Percentiles rank a stretch among this genome's conserved stretches.
Conservation (phyloP, 768 basidiomycete genomes). For the Xerocomellus amylosporus region DNA sequence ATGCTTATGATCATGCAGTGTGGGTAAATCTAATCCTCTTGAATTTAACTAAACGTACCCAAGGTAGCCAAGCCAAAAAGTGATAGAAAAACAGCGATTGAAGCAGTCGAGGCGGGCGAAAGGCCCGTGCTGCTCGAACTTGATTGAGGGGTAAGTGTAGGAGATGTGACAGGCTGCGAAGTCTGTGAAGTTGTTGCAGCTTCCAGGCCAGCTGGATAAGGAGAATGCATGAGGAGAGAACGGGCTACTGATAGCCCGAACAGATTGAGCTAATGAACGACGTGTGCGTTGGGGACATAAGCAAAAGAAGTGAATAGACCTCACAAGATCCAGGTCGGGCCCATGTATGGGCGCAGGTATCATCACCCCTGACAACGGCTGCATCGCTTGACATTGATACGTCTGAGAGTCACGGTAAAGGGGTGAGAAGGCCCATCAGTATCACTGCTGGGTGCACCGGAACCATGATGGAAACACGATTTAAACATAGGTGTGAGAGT, state of each 20-base stretch:
- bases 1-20: slow-evolving; percentile 5
- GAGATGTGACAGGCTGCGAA: neutral
- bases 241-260: neutral
- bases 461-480: neutral
- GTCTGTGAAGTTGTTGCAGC: slow-evolving; percentile 2
- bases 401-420: neutral
- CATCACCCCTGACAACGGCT: slow-evolving; percentile 17
- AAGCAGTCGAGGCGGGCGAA: slow-evolving; percentile 1
- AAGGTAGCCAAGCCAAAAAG: slow-evolving; percentile 22
- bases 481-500: too few species aligned
- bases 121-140: neutral
- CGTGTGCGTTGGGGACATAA: slow-evolving; percentile 2
- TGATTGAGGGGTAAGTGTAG: neutral
- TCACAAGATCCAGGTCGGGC: neutral
- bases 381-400: neutral
- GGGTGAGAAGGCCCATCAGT: too few species aligned
- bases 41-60: slow-evolving; percentile 20
- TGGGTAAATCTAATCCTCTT: neutral
- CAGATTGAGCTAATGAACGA: neutral
- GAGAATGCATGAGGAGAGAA: slow-evolving; percentile 9
- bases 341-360: slow-evolving; percentile 5
- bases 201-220: slow-evolving; percentile 6
- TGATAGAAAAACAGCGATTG: slow-evolving; percentile 12
- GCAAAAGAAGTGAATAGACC: neutral
- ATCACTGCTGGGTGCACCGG: neutral